Percentiles rank a stretch among this genome's conserved stretches.
phyloP scores from a whole-genome alignment of 331 rosid species.

The Spiraea crenata region DNA sequence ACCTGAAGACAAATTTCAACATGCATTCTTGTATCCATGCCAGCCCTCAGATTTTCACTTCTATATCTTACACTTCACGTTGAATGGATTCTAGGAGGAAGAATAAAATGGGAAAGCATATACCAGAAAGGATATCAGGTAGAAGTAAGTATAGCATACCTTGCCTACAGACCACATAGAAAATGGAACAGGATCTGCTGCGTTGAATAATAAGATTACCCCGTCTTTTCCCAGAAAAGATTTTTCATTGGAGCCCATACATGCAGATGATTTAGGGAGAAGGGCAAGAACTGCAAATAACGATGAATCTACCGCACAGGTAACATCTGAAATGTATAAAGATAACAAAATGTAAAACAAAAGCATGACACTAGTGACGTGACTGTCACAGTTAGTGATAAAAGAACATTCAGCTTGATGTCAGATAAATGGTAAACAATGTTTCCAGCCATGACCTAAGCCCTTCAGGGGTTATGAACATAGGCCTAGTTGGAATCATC shows the following conservation, averaged over 20 bases:
- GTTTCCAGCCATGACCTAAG: background rate
- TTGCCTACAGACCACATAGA: constrained; percentile 75
- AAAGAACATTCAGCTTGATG: background rate
- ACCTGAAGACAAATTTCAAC: background rate
- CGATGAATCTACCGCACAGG: constrained; percentile 55
- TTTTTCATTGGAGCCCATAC: constrained; percentile 28
- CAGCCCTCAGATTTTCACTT: constrained; percentile 1
- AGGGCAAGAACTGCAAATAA: constrained; percentile 74
- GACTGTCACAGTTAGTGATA: background rate
- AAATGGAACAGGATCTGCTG: constrained; percentile 69
- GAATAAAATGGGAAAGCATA: background rate
- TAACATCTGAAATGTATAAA: constrained; percentile 60
- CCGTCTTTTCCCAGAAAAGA: constrained; percentile 58
- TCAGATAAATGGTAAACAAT: background rate
- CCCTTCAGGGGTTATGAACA: background rate
- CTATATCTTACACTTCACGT: background rate
- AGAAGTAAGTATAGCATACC: constrained; percentile 39
- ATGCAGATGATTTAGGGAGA: constrained; percentile 44
- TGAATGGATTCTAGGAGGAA: background rate
- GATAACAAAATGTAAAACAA: constrained; percentile 2
- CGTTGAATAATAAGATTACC: constrained; percentile 59
- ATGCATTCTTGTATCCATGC: background rate
- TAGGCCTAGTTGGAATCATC: background rate
- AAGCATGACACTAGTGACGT: background rate
- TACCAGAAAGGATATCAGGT: background rate